A percentile compares a stretch with the other conserved stretches of the same genome.
These are phyloP conservation scores for Nicotiana noctiflora DNA, from an alignment of 257 asterid species.

Conservation along the genomic window DNA sequence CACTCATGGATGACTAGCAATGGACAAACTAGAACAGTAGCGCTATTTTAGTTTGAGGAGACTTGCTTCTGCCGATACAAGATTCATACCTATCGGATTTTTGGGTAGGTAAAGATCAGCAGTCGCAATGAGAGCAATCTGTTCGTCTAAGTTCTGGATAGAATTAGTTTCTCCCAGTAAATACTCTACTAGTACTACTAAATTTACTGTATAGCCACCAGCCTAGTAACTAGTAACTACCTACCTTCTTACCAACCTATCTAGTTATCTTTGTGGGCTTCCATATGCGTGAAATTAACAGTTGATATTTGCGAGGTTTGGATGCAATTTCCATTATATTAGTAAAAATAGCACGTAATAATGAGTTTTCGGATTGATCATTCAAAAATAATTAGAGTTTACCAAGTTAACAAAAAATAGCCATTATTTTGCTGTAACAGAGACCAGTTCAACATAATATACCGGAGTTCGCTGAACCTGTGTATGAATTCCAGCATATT, in stretches of 20 bases:
- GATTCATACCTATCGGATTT: background rate
- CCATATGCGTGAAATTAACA: background rate
- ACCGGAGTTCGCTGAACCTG: no score
- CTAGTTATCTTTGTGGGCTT: background rate
- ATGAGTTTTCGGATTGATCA: no score
- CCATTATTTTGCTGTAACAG: no score
- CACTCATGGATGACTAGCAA: conserved; percentile 18
- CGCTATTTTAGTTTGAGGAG: background rate
- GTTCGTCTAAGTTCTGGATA: background rate
- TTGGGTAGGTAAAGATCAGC: background rate
- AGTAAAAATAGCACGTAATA: no score
- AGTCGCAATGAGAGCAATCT: background rate
- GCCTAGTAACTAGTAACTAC: background rate
- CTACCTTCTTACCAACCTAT: no score
- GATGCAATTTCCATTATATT: background rate
- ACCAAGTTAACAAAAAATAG: no score
- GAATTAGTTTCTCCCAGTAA: background rate
- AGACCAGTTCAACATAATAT: no score
- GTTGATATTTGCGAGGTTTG: background rate
- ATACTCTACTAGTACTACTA: no score
- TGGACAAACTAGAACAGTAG: conserved; percentile 3
- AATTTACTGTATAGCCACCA: background rate
- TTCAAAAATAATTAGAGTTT: no score
- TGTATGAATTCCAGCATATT: no score
- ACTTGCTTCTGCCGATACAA: background rate